These are phyloP conservation scores for Globisporangium splendens DNA, from an alignment of 352 stramenopile genomes.

Conservation along the genomic window DNA sequence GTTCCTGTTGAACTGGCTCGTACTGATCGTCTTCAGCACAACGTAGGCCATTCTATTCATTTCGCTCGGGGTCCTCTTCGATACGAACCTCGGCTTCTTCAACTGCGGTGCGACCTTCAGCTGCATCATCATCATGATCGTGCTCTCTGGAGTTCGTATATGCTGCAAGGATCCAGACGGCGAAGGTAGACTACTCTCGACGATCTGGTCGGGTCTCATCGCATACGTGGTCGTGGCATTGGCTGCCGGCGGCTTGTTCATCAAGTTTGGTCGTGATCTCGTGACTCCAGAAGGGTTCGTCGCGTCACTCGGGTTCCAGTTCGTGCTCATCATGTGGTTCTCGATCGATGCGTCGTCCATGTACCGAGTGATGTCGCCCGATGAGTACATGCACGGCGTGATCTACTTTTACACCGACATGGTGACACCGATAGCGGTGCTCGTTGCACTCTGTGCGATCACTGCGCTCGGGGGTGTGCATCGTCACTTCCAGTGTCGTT, in stretches of 20 bases:
- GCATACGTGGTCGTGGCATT: constrained; percentile 23
- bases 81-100: constrained; percentile 38
- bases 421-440: constrained; percentile 9
- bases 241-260: constrained; percentile 23
- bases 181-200: constrained; percentile 26
- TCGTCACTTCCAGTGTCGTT: too few species aligned
- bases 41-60: constrained; percentile 37
- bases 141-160: constrained; percentile 22
- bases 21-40: constrained; percentile 37
- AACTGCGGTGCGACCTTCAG: constrained; percentile 39
- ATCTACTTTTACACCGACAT: constrained; percentile 70
- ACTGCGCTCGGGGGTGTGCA: too few species aligned
- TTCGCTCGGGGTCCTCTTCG: constrained; percentile 24
- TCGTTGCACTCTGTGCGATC: too few species aligned
- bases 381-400: constrained; percentile 68
- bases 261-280: constrained; percentile 22
- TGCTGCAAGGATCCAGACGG: constrained; percentile 6
- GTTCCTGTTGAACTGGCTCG: constrained; percentile 45
- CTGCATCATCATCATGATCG: constrained; percentile 39
- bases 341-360: constrained; percentile 47
- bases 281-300: constrained; percentile 32
- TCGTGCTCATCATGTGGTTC: constrained; percentile 54
- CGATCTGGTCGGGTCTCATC: constrained; percentile 22
- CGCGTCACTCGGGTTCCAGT: constrained; percentile 36
- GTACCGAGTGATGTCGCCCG: constrained; percentile 52